A percentile compares a stretch with the other conserved stretches of the same genome.
These are phyloP conservation scores for Mortierella sp. DNA, from an alignment of 371 early-diverging fungal genomes.

Conservation along the genomic window DNA sequence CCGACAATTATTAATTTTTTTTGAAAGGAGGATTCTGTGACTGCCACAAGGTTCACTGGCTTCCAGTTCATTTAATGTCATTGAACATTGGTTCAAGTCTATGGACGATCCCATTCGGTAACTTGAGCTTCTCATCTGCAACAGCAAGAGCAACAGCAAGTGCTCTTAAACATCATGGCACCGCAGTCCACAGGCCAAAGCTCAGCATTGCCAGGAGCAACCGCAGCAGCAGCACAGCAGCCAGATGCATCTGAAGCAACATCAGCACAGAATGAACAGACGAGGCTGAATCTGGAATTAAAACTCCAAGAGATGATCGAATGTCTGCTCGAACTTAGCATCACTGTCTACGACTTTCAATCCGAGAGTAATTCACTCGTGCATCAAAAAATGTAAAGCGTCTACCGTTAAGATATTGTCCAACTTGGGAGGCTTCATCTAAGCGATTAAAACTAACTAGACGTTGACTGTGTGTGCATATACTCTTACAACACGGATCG, in stretches of 20 bases:
- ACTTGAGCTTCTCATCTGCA: too few species aligned
- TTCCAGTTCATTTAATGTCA: too few species aligned
- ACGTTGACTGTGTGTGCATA: neutral
- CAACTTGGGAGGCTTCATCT: neutral
- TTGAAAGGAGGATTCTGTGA: too few species aligned
- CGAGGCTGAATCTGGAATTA: constrained; percentile 64
- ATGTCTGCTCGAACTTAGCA: constrained; percentile 72
- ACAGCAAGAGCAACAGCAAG: neutral
- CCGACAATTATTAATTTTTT: too few species aligned
- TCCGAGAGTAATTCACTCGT: constrained; percentile 72
- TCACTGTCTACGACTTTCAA: constrained; percentile 81
- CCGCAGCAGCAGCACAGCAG: neutral
- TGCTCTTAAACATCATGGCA: constrained; percentile 2
- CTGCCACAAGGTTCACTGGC: too few species aligned
- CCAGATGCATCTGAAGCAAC: constrained; percentile 15
- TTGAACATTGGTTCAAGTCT: too few species aligned
- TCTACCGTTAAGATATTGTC: neutral
- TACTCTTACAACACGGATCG: neutral
- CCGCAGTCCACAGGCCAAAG: constrained; percentile 13
- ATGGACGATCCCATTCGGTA: neutral
- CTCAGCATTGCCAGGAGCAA: constrained; percentile 11
- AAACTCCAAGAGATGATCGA: constrained; percentile 72
- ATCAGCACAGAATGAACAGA: constrained; percentile 30
- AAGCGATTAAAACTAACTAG: neutral
- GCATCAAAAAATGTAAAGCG: constrained; percentile 75